These are phyloP conservation scores for Rhizopogon sp. DNA, from an alignment of 768 basidiomycete genomes.

Conservation along the genomic window DNA sequence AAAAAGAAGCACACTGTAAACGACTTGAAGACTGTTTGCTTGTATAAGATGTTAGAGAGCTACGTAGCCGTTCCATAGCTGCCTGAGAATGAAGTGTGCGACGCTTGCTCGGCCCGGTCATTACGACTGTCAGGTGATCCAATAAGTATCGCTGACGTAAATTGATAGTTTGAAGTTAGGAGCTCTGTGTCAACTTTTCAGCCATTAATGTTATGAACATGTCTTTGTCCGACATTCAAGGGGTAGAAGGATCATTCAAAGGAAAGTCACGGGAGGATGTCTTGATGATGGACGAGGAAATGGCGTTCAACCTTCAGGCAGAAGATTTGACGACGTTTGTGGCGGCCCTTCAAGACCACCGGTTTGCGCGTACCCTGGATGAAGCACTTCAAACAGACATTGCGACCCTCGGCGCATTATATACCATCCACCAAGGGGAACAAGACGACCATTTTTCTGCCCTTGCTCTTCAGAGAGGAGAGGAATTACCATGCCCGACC, in stretches of 20 bases:
- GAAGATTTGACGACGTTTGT: slow-evolving; percentile 29
- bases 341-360: slow-evolving; percentile 29
- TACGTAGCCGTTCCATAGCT: too few relatives aligned
- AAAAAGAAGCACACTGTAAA: too few relatives aligned
- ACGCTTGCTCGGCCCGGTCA: too few relatives aligned
- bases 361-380: slow-evolving; percentile 39
- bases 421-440: slow-evolving; percentile 31
- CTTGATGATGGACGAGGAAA: slow-evolving; percentile 37
- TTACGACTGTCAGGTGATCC: neutral
- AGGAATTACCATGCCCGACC: slow-evolving; percentile 13
- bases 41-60: too few relatives aligned
- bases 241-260: slow-evolving; percentile 29
- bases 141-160: neutral
- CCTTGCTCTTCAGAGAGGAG: slow-evolving; percentile 29
- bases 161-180: neutral
- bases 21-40: too few relatives aligned
- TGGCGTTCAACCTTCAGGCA: slow-evolving; percentile 39
- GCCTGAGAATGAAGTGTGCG: too few relatives aligned
- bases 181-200: neutral
- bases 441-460: slow-evolving; percentile 39
- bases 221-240: slow-evolving; percentile 36
- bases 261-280: slow-evolving; percentile 29
- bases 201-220: slow-evolving; percentile 9
- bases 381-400: slow-evolving; percentile 33
- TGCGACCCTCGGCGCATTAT: slow-evolving; percentile 24